Conservation (phyloP, 257 asterid genomes). For the Galeopsis tetrahit region DNA sequence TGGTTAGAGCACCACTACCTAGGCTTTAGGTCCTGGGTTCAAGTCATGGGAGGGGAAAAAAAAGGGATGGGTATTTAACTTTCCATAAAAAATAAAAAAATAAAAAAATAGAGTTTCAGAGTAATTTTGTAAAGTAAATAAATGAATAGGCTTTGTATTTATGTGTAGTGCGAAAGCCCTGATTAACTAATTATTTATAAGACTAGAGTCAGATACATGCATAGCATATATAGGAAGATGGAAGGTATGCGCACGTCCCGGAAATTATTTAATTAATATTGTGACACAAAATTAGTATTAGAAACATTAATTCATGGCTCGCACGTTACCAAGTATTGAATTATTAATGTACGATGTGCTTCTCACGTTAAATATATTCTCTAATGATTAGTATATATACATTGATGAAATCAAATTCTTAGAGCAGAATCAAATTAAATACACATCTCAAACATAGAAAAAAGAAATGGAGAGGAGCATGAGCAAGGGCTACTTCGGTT, state of each 20-base stretch:
- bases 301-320: background rate
- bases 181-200: no score
- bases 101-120: no score
- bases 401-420: background rate
- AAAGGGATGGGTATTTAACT: no score
- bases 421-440: background rate
- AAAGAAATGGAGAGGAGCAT: background rate
- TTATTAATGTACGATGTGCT: constrained; percentile 9
- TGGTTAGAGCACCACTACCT: no score
- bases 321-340: constrained; percentile 7
- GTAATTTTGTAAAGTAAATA: no score
- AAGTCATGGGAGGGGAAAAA: no score
- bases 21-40: no score
- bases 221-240: background rate
- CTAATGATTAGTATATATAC: background rate
- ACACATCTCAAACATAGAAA: background rate
- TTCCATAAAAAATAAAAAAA: no score
- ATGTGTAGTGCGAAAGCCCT: no score
- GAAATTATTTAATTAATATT: background rate
- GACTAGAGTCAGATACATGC: background rate
- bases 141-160: no score
- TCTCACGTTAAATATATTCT: constrained; percentile 1
- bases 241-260: background rate
- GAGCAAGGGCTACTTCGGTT: background rate
- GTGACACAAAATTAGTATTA: background rate